Evolutionary conservation across 176 grass and related monocot species (phyloP), one percentile per base, ranked within the genome.

Genomic region (Raddia distichophylla): DNA sequence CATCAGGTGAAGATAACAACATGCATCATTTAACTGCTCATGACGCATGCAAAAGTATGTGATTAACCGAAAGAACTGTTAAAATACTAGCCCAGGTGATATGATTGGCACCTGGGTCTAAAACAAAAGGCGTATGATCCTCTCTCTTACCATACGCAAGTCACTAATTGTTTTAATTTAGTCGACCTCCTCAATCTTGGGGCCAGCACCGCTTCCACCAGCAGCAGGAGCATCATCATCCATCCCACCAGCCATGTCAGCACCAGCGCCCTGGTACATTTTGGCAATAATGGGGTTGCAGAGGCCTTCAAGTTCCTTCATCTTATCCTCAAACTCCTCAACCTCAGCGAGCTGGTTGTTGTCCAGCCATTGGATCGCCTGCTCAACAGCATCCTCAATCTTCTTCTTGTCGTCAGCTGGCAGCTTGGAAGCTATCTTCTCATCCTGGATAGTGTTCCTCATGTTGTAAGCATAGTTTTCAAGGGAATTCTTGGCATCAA

Each of bases 111-210:
- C 70, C 67, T 73, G 47, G 58, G 32, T 7, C 78, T 56, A 33
- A 63, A 88, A 8, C 42, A 82, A 78, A 84, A 77, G 71, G 44
- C 3, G 12, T 60, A 72, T 37, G 34, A 69, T 42, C 32, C 18
- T 10, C 57, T 20, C 17, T 34, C 17, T 74, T 40, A 63, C 51
- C 46, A 49, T 6, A 87, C 3, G 3, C 60, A 63, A 34, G 51
- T 49, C 45, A 46, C 64, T 83, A 40, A 27, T 43, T 8, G 56
- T 16, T 6, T 40, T 79, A 53, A 74, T 56, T 91, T 91, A 91
- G 59, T 87, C 85, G 19, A 91, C 85, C 58, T 91, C 85, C 71
- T 87, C 89, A n/a, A 82, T 91, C 85, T 91, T 91, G 9, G 89
- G 85, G 8, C 81, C 85, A 91, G 81, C 69, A 40, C 75, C 85